Percentiles rank a stretch among this genome's conserved stretches.
Evolutionary conservation across 129 eudicot species (phyloP).

Genomic region (Silybum marianum): DNA sequence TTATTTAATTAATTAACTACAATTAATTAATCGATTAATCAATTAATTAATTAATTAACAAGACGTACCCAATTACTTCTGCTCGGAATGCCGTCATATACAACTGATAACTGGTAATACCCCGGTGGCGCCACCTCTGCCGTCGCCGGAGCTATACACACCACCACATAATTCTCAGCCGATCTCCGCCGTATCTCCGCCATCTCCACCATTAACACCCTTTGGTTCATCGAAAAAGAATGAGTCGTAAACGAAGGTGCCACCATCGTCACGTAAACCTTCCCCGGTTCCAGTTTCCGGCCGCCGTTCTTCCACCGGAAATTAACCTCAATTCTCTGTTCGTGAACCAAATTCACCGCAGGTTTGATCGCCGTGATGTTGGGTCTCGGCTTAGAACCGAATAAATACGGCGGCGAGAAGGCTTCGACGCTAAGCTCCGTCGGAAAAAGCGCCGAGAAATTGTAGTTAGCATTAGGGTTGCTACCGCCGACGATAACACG

Average conservation of each 20-base stretch:
- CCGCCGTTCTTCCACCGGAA: conserved; percentile 26
- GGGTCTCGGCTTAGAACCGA: conserved; percentile 28
- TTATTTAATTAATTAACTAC: conserved; percentile 11
- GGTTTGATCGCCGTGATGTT: conserved; percentile 31
- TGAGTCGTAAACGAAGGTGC: conserved; percentile 55
- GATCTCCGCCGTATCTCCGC: conserved; percentile 10
- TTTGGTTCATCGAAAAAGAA: conserved; percentile 51
- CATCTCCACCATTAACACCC: conserved; percentile 42
- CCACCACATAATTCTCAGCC: conserved; percentile 20
- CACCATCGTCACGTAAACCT: conserved; percentile 42
- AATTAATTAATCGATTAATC: not conserved
- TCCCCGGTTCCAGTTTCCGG: conserved; percentile 7
- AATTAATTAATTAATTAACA: not conserved
- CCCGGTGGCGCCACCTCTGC: conserved; percentile 49
- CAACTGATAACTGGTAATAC: conserved; percentile 40
- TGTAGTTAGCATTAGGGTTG: conserved; percentile 41
- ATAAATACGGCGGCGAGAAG: conserved; percentile 48
- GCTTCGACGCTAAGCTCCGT: conserved; percentile 53
- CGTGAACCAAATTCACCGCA: conserved; percentile 19
- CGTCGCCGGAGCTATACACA: conserved; percentile 30
- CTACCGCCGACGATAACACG: conserved; percentile 71
- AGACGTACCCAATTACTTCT: conserved; percentile 41
- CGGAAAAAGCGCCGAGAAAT: conserved; percentile 45
- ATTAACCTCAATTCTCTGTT: conserved; percentile 22
- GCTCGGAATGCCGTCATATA: conserved; percentile 46